Conservation (phyloP, 257 asterid species). For the Solanum arcanum region DNA sequence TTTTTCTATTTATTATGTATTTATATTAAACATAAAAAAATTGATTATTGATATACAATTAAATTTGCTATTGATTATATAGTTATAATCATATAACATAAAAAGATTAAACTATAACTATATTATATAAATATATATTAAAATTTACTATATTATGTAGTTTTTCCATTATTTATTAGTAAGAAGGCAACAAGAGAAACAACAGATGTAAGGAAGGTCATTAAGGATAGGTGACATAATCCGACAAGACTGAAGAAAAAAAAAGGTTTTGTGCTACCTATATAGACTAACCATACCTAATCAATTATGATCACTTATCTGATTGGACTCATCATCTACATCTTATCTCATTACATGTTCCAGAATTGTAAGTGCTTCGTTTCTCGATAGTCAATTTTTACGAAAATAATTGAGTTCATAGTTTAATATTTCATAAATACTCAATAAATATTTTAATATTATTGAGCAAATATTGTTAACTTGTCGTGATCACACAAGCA, state of each 20-base stretch:
- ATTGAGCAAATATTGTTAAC: too few relatives aligned
- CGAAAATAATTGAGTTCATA: not conserved
- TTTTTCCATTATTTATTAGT: constrained; percentile 12
- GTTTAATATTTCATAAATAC: not conserved
- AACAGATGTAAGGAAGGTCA: constrained; percentile 52
- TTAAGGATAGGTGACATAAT: constrained; percentile 60
- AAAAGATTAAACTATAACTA: too few relatives aligned
- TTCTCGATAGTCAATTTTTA: too few relatives aligned
- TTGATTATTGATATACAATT: too few relatives aligned
- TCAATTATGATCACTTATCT: not conserved
- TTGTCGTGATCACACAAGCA: not conserved
- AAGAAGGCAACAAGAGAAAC: constrained; percentile 53
- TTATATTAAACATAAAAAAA: too few relatives aligned
- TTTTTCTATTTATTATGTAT: too few relatives aligned
- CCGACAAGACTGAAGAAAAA: constrained; percentile 89
- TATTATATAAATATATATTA: too few relatives aligned
- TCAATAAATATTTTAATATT: too few relatives aligned
- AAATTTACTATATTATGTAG: fast-evolving
- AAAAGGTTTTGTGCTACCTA: constrained; percentile 74
- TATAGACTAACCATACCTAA: not conserved
- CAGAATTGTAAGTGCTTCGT: not conserved
- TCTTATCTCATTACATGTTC: not conserved
- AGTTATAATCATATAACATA: too few relatives aligned
- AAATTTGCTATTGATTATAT: too few relatives aligned
- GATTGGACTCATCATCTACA: not conserved